Percentiles rank a stretch among this genome's conserved stretches.
These are phyloP conservation scores for Rhododendron molle DNA, from an alignment of 148 eudicot genomes.

Conservation along the genomic window DNA sequence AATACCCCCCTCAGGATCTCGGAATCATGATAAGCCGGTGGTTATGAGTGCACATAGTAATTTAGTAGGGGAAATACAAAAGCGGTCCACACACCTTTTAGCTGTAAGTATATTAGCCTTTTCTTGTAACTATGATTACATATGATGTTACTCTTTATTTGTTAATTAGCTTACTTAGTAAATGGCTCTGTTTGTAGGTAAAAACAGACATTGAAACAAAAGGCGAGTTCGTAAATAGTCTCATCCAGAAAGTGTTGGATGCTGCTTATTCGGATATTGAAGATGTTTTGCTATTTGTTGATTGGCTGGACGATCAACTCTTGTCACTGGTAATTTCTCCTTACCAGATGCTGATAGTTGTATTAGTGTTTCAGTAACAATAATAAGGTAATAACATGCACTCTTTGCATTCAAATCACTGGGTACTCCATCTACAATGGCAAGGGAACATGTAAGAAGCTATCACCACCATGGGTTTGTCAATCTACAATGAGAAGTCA, in stretches of 20 bases:
- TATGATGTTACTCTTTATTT: background rate
- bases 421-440: background rate
- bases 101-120: slow-evolving; percentile 17
- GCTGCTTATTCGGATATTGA: slow-evolving; percentile 27
- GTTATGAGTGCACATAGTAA: slow-evolving; percentile 20
- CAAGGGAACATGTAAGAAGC: background rate
- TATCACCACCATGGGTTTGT: background rate
- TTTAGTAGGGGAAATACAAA: slow-evolving; percentile 22
- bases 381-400: background rate
- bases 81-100: slow-evolving; percentile 22
- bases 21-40: slow-evolving; percentile 8
- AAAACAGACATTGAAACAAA: slow-evolving; percentile 26
- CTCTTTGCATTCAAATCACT: background rate
- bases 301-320: slow-evolving; percentile 31
- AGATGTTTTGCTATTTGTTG: slow-evolving; percentile 22
- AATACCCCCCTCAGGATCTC: slow-evolving; percentile 3
- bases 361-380: background rate
- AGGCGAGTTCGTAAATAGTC: slow-evolving; percentile 21
- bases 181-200: slow-evolving; percentile 13
- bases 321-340: slow-evolving; percentile 23
- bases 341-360: background rate
- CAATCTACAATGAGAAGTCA: background rate
- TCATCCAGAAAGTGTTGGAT: slow-evolving; percentile 21
- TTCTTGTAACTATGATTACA: background rate
- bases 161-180: background rate